Conservation (phyloP, 306 rosid species). For the Notholithocarpus densiflorus region DNA sequence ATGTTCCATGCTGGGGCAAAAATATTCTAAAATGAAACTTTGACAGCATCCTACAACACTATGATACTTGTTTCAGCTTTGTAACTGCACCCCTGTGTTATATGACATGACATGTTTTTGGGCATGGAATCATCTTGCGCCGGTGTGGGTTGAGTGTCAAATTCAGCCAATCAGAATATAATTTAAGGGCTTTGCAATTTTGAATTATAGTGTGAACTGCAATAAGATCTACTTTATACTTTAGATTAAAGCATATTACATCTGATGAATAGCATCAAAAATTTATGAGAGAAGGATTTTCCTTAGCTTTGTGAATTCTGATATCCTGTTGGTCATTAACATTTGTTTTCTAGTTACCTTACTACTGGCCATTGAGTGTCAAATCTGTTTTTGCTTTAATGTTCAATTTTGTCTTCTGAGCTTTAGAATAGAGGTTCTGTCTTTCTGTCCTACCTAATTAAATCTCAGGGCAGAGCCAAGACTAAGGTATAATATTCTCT, state of each 20-base stretch:
- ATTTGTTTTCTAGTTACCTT: not conserved
- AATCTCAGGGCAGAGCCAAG: not conserved
- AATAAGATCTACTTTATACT: not conserved
- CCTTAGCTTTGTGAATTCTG: not conserved
- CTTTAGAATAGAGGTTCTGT: not conserved
- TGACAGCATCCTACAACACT: no score
- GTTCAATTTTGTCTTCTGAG: not conserved
- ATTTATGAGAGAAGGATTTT: not conserved
- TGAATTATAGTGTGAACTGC: not conserved
- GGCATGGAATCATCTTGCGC: no score
- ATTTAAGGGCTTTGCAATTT: not conserved
- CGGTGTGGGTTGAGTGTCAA: no score
- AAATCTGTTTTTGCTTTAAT: not conserved
- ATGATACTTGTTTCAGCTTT: no score
- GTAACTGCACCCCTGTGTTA: no score
- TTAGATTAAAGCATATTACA: not conserved
- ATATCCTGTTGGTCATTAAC: not conserved
- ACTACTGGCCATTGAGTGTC: not conserved
- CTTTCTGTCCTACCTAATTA: no score
- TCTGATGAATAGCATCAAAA: not conserved
- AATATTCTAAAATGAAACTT: no score
- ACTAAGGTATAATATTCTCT: not conserved
- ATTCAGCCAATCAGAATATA: not conserved
- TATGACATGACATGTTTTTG: no score
- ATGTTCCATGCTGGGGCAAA: no score